These are phyloP conservation scores for Acacia concinna DNA, from an alignment of 331 rosid species.

Conservation along the genomic window DNA sequence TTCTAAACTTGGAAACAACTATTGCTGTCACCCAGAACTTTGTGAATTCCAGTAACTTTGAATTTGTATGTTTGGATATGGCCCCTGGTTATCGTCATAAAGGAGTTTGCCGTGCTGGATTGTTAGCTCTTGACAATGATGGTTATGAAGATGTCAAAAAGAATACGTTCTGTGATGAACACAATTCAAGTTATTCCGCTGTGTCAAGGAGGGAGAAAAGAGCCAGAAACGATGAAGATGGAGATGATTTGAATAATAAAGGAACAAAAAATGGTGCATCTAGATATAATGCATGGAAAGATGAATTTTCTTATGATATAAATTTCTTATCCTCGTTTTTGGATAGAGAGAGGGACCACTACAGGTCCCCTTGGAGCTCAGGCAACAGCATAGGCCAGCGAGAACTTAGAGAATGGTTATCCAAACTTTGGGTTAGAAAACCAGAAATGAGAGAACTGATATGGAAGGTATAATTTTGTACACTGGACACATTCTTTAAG, in stretches of 20 bases:
- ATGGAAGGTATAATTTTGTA: constrained; percentile 74
- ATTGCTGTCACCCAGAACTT: constrained; percentile 95
- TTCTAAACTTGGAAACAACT: constrained; percentile 87
- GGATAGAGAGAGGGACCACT: constrained; percentile 89
- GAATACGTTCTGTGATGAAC: constrained; percentile 33
- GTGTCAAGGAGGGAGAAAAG: constrained; percentile 72
- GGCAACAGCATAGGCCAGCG: constrained; percentile 95
- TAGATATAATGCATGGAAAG: constrained; percentile 58
- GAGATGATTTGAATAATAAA: constrained; percentile 42
- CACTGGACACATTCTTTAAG: constrained; percentile 10
- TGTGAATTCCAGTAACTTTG: constrained; percentile 83
- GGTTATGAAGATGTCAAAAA: constrained; percentile 49
- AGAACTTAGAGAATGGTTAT: constrained; percentile 94
- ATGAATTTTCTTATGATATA: constrained; percentile 81
- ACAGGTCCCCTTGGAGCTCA: constrained; percentile 79
- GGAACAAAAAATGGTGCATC: constrained; percentile 41
- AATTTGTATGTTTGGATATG: constrained; percentile 96
- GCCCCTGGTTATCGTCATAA: constrained; percentile 97
- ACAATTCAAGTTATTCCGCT: constrained; percentile 41
- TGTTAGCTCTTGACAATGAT: constrained; percentile 80
- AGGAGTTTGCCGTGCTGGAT: constrained; percentile 97
- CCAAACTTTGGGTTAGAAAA: constrained; percentile 80
- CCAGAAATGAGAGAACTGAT: constrained; percentile 77
- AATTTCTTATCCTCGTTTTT: constrained; percentile 72
- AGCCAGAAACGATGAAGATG: constrained; percentile 53